Conservation (phyloP, 306 rosid species). For the Fragaria iinumae region DNA sequence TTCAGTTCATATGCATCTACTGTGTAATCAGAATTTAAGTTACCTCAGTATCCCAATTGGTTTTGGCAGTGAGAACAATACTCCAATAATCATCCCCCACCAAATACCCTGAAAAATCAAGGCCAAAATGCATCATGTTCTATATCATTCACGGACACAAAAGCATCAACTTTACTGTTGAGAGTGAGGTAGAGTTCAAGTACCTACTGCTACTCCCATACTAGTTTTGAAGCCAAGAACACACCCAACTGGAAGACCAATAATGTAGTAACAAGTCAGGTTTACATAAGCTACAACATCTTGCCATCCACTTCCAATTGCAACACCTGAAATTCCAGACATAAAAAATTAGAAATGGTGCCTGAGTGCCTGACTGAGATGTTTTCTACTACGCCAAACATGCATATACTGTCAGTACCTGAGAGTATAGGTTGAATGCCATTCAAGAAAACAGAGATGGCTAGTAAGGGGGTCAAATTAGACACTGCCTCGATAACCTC, state of each 20-base stretch:
- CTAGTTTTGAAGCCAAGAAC: conserved; percentile 59
- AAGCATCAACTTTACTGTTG: neutral
- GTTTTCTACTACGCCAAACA: neutral
- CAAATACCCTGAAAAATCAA: conserved; percentile 49
- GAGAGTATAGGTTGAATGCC: conserved; percentile 63
- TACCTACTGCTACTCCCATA: conserved; percentile 57
- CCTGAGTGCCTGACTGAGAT: neutral
- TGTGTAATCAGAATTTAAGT: neutral
- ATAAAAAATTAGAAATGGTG: neutral
- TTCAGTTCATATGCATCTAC: no score
- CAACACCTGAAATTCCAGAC: conserved; percentile 47
- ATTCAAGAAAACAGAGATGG: conserved; percentile 64
- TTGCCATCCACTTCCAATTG: conserved; percentile 89
- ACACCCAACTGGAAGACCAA: conserved; percentile 72
- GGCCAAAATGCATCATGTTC: neutral
- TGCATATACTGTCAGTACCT: conserved; percentile 23
- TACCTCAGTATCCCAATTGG: conserved; percentile 69
- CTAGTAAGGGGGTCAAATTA: conserved; percentile 56
- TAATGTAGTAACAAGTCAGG: conserved; percentile 35
- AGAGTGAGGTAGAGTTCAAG: conserved; percentile 5
- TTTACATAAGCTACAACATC: conserved; percentile 71
- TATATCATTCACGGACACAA: neutral
- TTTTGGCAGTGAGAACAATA: conserved; percentile 57
- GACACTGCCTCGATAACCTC: conserved; percentile 54
- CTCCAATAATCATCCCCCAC: conserved; percentile 81